Base-by-base conservation (phyloP, 2,329 filamentous ascomycete genomes). In the Dendryphion nanum region DNA sequence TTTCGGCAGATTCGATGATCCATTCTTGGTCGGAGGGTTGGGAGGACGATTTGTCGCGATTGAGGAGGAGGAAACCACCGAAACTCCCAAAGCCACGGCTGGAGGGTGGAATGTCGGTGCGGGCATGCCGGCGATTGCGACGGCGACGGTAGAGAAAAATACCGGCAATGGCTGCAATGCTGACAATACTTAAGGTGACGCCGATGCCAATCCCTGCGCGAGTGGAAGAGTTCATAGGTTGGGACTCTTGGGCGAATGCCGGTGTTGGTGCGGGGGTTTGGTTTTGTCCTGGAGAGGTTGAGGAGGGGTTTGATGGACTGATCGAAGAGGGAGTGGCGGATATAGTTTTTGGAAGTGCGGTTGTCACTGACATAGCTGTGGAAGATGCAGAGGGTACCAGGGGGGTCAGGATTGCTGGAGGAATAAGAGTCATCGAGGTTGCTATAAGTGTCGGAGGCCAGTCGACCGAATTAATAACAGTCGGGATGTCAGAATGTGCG, bases 131-230 rank as follows among this genome's bases (percentile, higher is more conserved):
- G 10, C 30, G 30, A 33, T 37, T 43, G 5, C 26, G 36, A 6
- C 42, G 44, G 5, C 48, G 52, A 6, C 48, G 46, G 33, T 33
- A 50, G 18, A 56, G 28, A 16, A 38, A 45, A 30, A 54, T 36
- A 7, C 46, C 50, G 7, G 44, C 31, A 24, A 41, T 30, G 13
- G 37, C 31, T 0, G 33, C 45, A 8, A 51, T 14, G 5, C 36
- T 34, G 15, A 55, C 21, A 6, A 53, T 17, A 2, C 41, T 44
- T 12, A 54, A 44, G 1, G 47, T 47, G 17, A 54, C 26, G 13
- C 53, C 49, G 16, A 54, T 32, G 1, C 51, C 52, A 13, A 56
- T 31, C 2, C 48, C 52, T 4, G 49, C 47, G 31, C 40, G 41
- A 5, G 41, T 40, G 4, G 43, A 42, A 8, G 34, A 19, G 23